phyloP scores from a whole-genome alignment of 768 basidiomycete genomes.

The Boletus tomentosulus region DNA sequence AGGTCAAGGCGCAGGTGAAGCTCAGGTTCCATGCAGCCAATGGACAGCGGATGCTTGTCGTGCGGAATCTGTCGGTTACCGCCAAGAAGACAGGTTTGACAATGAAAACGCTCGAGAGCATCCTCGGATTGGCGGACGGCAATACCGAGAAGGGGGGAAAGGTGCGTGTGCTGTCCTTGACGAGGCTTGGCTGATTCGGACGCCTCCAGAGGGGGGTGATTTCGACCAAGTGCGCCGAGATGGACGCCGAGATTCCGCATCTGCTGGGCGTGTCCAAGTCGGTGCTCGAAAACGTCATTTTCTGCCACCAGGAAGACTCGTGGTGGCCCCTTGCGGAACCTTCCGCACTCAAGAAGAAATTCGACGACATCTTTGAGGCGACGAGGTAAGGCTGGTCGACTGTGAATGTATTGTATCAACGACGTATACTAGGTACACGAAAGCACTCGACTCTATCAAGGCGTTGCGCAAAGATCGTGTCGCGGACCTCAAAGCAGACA shows the following conservation, averaged over 20 bases:
- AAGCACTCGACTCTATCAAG: slow-evolving; percentile 93
- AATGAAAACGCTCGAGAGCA: slow-evolving; percentile 97
- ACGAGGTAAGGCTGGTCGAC: slow-evolving; percentile 59
- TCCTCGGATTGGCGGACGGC: slow-evolving; percentile 69
- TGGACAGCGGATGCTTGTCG: slow-evolving; percentile 84
- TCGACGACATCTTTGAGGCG: slow-evolving; percentile 99
- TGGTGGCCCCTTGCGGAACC: slow-evolving; percentile 97
- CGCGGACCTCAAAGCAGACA: slow-evolving; percentile 89
- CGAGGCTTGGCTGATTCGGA: neutral
- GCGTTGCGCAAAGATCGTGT: slow-evolving; percentile 83
- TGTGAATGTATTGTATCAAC: neutral
- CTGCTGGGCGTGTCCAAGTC: slow-evolving; percentile 94
- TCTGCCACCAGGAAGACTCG: slow-evolving; percentile 98
- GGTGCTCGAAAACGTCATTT: slow-evolving; percentile 99
- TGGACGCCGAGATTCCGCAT: slow-evolving; percentile 91
- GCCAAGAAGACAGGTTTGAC: slow-evolving; percentile 90
- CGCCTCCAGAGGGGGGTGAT: slow-evolving; percentile 74
- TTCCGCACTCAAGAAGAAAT: slow-evolving; percentile 92
- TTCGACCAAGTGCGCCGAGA: slow-evolving; percentile 96
- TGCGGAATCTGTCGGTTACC: slow-evolving; percentile 87
- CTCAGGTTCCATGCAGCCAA: slow-evolving; percentile 89
- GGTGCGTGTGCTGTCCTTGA: slow-evolving; percentile 38
- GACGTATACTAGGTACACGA: slow-evolving; percentile 71
- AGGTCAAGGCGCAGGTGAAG: slow-evolving; percentile 98
- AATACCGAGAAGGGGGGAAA: slow-evolving; percentile 68